Evolutionary conservation across 306 rosid genomes (phyloP), one percentile per base, ranked within the genome.

Genomic region (Rosa lucieae): DNA sequence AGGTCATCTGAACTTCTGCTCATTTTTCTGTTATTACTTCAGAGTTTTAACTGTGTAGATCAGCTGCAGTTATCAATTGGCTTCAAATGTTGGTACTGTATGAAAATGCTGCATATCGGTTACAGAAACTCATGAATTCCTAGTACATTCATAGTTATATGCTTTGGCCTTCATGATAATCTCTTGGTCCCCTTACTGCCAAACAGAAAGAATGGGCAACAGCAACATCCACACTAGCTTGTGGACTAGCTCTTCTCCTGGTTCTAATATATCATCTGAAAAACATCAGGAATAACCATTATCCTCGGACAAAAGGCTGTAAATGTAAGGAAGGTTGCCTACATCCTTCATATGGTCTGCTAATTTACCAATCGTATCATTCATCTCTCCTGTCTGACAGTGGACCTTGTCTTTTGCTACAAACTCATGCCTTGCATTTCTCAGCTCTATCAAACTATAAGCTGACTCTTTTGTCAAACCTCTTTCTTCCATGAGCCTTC

Each of bases 361-460:
- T 78, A 88, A 70, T 77, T 82, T 79, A 46, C 62, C 76, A 75
- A 78, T 82, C 46, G 82, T 75, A 73, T 79, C 89, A 82, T 59
- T 40, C 84, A 90, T 81, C 77, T 87, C 89, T 26, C 37, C 75
- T 71, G 79, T 85, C 79, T 90, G 86, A 71, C 82, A 70, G 83
- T 87, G 89, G 47, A 66, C 65, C 79, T 48, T 89, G 61, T 85
- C 91, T 83, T 88, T 87, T 26, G 89, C 86, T 65, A 82, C 88
- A 84, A 90, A 89, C 65, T 84, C 80, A 67, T 84, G 85, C 37
- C 89, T 58, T 9, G 29, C 66, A 79, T 85, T 79, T 74, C 89
- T 90, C 55, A 90, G 79, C 80, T 90, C 91, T 78, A 90, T 82
- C 91, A 88, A 88, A 80, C 91, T 88, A 75, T 46, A 79, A 74